Conservation (phyloP, 208 protist species). For the Acanthamoeba sp. region DNA sequence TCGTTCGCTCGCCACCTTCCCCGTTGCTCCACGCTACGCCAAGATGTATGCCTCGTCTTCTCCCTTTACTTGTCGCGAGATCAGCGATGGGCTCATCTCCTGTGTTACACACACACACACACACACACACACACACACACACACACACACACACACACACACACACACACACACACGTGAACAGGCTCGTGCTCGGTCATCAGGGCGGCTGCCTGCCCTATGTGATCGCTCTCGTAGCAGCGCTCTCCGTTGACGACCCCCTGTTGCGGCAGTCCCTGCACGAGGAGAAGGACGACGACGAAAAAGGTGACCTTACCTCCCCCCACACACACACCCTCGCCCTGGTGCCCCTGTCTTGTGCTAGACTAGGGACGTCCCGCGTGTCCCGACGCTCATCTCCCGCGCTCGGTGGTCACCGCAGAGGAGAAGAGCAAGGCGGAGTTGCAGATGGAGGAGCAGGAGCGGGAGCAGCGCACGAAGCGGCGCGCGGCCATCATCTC, state of each 20-base stretch:
- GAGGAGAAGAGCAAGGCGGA: background rate
- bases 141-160: too few relatives aligned
- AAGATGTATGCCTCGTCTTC: constrained; percentile 87
- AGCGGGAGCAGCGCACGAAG: constrained; percentile 6
- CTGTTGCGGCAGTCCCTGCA: constrained; percentile 73
- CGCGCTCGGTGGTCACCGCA: background rate
- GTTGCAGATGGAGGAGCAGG: background rate
- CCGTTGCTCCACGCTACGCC: constrained; percentile 90
- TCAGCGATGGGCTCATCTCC: too few relatives aligned
- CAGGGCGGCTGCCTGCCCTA: constrained; percentile 84
- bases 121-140: too few relatives aligned
- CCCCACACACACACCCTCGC: too few relatives aligned
- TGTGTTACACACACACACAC: too few relatives aligned
- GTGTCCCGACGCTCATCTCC: background rate
- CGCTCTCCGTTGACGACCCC: constrained; percentile 84
- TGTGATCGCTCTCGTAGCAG: constrained; percentile 85
- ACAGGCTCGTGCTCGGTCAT: constrained; percentile 81
- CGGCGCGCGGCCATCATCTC: constrained; percentile 25
- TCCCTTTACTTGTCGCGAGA: background rate
- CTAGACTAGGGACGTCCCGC: too few relatives aligned
- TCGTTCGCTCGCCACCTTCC: constrained; percentile 84
- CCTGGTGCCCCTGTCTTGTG: too few relatives aligned
- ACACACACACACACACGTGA: too few relatives aligned
- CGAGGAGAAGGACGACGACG: background rate
- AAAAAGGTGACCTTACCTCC: background rate